Evolutionary conservation across 1,284 basidiomycete genomes (phyloP).

Genomic region (Schizophyllum commune): DNA sequence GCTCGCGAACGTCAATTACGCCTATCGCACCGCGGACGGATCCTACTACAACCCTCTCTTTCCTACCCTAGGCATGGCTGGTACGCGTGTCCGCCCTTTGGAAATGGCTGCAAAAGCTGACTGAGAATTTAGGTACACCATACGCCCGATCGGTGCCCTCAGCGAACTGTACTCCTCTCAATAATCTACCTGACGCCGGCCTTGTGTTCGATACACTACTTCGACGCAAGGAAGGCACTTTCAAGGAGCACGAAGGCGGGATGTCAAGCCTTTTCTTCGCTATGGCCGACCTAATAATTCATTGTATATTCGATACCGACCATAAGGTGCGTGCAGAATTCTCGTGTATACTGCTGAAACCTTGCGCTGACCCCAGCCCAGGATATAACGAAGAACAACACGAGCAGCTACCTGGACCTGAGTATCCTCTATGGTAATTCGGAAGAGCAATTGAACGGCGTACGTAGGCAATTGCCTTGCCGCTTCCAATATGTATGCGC

Average conservation of each 20-base stretch:
- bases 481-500: background rate
- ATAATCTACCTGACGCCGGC: slow-evolving; percentile 56
- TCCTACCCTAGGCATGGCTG: slow-evolving; percentile 50
- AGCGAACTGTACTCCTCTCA: slow-evolving; percentile 30
- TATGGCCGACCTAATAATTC: slow-evolving; percentile 72
- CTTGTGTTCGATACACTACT: slow-evolving; percentile 71
- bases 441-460: slow-evolving; percentile 38
- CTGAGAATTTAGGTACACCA: slow-evolving; percentile 30
- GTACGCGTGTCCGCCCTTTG: background rate
- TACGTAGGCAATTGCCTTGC: too few relatives aligned
- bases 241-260: slow-evolving; percentile 47
- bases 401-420: slow-evolving; percentile 73
- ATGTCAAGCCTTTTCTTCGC: slow-evolving; percentile 69
- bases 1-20: slow-evolving; percentile 28
- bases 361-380: too few relatives aligned
- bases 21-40: slow-evolving; percentile 48
- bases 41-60: slow-evolving; percentile 48
- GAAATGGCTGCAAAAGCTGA: background rate
- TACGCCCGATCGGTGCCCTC: slow-evolving; percentile 70
- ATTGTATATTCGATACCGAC: slow-evolving; percentile 65
- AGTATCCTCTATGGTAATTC: slow-evolving; percentile 68
- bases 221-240: slow-evolving; percentile 36
- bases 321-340: slow-evolving; percentile 7
- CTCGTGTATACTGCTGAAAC: too few relatives aligned
- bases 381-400: slow-evolving; percentile 34